Base-by-base conservation (phyloP, 108 stramenopile species). In the Seminavis robusta region DNA sequence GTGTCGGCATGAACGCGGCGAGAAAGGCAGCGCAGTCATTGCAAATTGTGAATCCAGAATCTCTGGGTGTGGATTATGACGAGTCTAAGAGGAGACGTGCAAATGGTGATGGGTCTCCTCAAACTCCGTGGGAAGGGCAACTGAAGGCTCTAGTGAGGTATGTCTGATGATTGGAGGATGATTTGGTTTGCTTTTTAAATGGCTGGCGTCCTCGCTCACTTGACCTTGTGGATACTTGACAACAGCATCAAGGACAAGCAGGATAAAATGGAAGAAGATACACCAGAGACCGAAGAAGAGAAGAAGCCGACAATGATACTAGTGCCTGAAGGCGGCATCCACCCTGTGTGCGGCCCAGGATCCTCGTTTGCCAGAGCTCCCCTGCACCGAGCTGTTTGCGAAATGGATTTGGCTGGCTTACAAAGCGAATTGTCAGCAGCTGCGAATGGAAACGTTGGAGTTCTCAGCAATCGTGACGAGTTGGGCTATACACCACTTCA, bases 31-130 rank as follows among this genome's bases (percentile, higher is more conserved):
- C 80, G n/a, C n/a, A n/a, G 41, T 72, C 83, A 8, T 58, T 92
- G 46, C 91, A 92, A 53, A 93, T 93, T 70, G 75, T 93, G 4
- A 93, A 93, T 67, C 92, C 92, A 36, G 88, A 89, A 49, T 48
- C 51, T 26, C 44, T 93, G 33, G 76, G 70, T 37, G 71, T 73
- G 10, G 55, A 77, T n/a, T 56, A 54, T 10, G 46, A 65, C n/a
- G 17, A 31, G 21, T 34, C 40, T 30, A 39, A 47, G 24, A 68
- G 52, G 47, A 53, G 58, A 42, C 47, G 60, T 36, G 56, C 52
- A 42, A 67, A 73, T 47, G 85, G 83, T 19, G 51, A 64, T 47
- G 57, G 41, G 27, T 87, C 85, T 31, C 91, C 91, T 5, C 53
- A 52, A 15, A 93, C 92, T 27, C 92, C 92, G 4, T 93, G 92